Conservation (phyloP, 1,284 basidiomycete genomes). For the Agroathelia rolfsii region DNA sequence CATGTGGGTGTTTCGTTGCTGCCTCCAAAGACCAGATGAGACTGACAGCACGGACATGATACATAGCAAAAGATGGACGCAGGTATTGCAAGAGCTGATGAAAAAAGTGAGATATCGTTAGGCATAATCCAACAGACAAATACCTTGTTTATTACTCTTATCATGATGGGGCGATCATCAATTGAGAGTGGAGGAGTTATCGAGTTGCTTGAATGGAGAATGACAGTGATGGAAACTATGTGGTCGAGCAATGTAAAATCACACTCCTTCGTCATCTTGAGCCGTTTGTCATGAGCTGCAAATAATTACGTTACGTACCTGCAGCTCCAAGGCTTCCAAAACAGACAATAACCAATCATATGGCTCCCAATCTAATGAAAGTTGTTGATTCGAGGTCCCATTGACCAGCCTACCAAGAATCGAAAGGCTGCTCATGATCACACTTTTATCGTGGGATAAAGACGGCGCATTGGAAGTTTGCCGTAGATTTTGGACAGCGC, state of each 20-base stretch:
- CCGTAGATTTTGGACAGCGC: conserved; percentile 31
- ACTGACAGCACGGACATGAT: conserved; percentile 76
- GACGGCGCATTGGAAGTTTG: too few relatives aligned
- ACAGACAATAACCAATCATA: conserved; percentile 42
- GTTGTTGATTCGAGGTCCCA: too few relatives aligned
- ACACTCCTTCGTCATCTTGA: too few relatives aligned
- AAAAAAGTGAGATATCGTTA: conserved; percentile 7
- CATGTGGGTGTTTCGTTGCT: conserved; percentile 48
- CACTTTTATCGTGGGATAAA: conserved; percentile 19
- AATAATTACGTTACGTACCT: conserved; percentile 28
- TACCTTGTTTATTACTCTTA: conserved; percentile 46
- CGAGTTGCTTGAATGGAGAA: conserved; percentile 39
- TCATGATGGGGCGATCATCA: conserved; percentile 43
- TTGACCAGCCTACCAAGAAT: conserved; percentile 41
- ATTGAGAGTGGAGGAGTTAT: conserved; percentile 45
- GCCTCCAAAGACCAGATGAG: conserved; percentile 83
- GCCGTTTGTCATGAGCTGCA: background rate
- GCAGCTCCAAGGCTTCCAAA: conserved; percentile 39
- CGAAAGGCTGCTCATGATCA: conserved; percentile 34
- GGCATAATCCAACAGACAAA: conserved; percentile 11
- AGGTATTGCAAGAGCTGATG: conserved; percentile 72
- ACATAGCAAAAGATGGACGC: conserved; percentile 52
- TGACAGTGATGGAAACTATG: conserved; percentile 48
- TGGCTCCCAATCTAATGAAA: too few relatives aligned
- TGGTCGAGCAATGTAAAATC: conserved; percentile 63